Evolutionary conservation across 176 grass and related monocot genomes (phyloP).

Genomic region (Zoysia pacifica): DNA sequence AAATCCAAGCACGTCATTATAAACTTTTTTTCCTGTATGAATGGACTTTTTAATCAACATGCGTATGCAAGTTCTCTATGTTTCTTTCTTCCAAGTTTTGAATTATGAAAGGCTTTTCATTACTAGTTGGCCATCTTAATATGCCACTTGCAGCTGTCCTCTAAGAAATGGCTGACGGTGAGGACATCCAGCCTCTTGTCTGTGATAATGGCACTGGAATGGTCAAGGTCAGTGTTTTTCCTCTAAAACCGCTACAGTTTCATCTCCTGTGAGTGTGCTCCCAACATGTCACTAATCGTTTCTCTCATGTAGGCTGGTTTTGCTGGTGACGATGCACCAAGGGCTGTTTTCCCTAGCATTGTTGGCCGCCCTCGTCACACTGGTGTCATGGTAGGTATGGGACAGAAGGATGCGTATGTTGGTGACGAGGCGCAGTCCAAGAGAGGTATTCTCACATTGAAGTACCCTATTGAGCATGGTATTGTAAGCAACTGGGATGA

Average conservation of each 20-base stretch:
- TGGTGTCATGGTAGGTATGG: constrained; percentile 85
- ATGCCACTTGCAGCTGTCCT: constrained; percentile 33
- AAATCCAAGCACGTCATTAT: background rate
- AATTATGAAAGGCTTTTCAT: background rate
- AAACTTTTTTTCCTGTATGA: background rate
- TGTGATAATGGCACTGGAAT: constrained; percentile 87
- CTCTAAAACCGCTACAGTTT: background rate
- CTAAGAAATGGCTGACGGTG: constrained; percentile 73
- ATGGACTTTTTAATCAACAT: background rate
- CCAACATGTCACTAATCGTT: background rate
- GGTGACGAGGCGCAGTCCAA: constrained; percentile 85
- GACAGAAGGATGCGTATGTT: constrained; percentile 77
- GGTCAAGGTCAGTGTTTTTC: constrained; percentile 53
- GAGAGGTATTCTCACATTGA: constrained; percentile 80
- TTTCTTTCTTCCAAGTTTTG: background rate
- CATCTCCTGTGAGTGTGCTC: background rate
- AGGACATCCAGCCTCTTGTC: constrained; percentile 76
- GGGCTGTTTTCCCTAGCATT: constrained; percentile 87
- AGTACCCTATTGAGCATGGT: constrained; percentile 79
- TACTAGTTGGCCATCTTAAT: constrained; percentile 2
- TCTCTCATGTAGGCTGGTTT: constrained; percentile 66
- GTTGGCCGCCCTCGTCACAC: constrained; percentile 75
- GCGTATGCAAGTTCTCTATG: background rate
- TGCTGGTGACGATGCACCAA: constrained; percentile 79
- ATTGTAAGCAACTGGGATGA: constrained; percentile 87